phyloP scores from a whole-genome alignment of 2,329 filamentous ascomycete species.

The Ophiosphaerella narmari region DNA sequence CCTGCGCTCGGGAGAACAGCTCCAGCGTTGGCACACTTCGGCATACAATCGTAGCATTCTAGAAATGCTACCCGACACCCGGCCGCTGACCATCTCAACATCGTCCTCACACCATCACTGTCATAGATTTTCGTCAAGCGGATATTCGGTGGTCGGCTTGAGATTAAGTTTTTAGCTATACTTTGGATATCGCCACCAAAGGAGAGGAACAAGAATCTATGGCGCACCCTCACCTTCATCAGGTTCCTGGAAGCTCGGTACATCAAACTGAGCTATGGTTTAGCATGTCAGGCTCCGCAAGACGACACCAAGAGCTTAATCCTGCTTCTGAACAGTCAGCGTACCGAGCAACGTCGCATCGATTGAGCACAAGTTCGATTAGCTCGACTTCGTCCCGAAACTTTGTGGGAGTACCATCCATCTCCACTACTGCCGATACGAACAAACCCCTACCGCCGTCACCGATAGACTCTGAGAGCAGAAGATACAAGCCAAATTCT shows the following conservation, averaged over 20 bases:
- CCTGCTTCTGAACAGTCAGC: constrained; percentile 27
- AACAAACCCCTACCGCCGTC: constrained; percentile 40
- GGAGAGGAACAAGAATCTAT: constrained; percentile 20
- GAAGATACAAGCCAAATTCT: constrained; percentile 25
- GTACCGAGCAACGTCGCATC: constrained; percentile 34
- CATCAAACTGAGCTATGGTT: constrained; percentile 39
- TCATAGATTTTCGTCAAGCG: constrained; percentile 25
- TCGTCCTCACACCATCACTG: constrained; percentile 28
- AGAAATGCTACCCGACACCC: constrained; percentile 37
- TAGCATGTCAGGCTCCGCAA: constrained; percentile 25
- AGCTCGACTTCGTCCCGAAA: constrained; percentile 17
- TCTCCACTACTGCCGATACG: constrained; percentile 27
- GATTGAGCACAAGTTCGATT: constrained; percentile 19
- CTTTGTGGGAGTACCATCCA: constrained; percentile 14
- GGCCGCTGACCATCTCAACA: constrained; percentile 35
- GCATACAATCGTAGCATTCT: constrained; percentile 31
- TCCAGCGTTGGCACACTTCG: constrained; percentile 3
- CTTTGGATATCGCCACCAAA: constrained; percentile 11
- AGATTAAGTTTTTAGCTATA: constrained; percentile 22
- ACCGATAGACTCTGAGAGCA: constrained; percentile 28
- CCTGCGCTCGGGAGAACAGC: constrained; percentile 7
- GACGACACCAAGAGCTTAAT: constrained; percentile 14
- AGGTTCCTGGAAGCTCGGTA: constrained; percentile 15
- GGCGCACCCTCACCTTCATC: constrained; percentile 19
- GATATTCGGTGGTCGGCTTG: constrained; percentile 21